Percentiles rank a stretch among this genome's conserved stretches.
phyloP scores from a whole-genome alignment of 176 grass and related monocot species.

The Aegilops sharonensis region DNA sequence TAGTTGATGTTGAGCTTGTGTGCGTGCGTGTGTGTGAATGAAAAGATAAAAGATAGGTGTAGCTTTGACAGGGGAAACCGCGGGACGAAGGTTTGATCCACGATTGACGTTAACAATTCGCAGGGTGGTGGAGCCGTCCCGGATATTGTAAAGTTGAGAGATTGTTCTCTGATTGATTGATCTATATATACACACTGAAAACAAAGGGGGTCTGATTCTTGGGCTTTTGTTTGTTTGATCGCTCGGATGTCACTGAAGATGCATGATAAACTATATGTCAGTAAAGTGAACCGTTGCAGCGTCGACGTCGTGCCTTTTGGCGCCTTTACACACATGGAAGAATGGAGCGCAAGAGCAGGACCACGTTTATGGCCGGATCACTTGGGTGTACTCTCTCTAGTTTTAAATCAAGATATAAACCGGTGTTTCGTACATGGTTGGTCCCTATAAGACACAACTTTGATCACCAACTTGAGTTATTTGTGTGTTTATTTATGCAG shows the following conservation, averaged over 20 bases:
- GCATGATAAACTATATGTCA: background rate
- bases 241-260: constrained; percentile 1
- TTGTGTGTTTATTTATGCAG: background rate
- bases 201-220: background rate
- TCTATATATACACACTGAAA: background rate
- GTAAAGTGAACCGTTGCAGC: constrained; percentile 25
- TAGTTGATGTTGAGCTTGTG: background rate
- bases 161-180: constrained; percentile 10
- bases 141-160: constrained; percentile 20
- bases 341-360: constrained; percentile 2
- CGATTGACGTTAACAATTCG: background rate
- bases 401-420: background rate
- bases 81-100: constrained; percentile 12
- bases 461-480: background rate
- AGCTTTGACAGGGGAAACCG: background rate
- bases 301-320: constrained; percentile 26
- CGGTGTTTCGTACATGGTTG: background rate
- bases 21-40: background rate
- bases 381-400: background rate
- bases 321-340: constrained; percentile 7
- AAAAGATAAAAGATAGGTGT: background rate
- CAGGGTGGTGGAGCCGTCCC: background rate
- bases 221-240: constrained; percentile 15
- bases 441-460: background rate
- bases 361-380: background rate